phyloP scores from a whole-genome alignment of 108 stramenopile species.

The Nitzschia sp. region DNA sequence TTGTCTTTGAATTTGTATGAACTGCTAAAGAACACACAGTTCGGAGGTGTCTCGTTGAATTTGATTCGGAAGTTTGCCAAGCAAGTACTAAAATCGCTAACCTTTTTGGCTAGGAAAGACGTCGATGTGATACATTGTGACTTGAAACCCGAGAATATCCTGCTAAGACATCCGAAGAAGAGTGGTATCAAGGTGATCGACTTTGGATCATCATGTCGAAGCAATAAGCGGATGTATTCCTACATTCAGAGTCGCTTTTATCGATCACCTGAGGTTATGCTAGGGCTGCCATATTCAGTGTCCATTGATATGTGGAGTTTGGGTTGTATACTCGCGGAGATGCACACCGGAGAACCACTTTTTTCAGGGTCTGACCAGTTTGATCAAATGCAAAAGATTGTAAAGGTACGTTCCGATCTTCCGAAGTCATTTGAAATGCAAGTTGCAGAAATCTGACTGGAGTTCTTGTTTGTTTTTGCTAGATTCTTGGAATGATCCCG shows the following conservation, averaged over 20 bases:
- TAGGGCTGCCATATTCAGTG: conserved; percentile 91
- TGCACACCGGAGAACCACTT: conserved; percentile 97
- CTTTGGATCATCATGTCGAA: conserved; percentile 94
- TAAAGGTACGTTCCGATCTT: conserved; percentile 60
- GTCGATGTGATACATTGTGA: conserved; percentile 98
- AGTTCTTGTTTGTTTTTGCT: not conserved
- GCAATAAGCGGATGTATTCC: conserved; percentile 90
- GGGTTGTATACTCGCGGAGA: conserved; percentile 98
- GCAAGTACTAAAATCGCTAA: conserved; percentile 92
- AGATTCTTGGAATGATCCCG: conserved; percentile 92
- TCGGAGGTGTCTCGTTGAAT: conserved; percentile 93
- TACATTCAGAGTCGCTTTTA: conserved; percentile 99
- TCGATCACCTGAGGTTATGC: conserved; percentile 96
- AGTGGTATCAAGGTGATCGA: conserved; percentile 97
- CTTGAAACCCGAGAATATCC: conserved; percentile 98
- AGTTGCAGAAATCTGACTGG: not conserved
- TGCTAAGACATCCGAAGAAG: conserved; percentile 91
- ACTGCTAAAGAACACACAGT: conserved; percentile 94
- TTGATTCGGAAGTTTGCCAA: conserved; percentile 96
- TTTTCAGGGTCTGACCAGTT: conserved; percentile 96
- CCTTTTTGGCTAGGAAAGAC: conserved; percentile 84
- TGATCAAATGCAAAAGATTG: conserved; percentile 96
- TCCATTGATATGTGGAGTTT: conserved; percentile 99
- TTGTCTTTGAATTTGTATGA: conserved; percentile 97
- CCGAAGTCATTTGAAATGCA: not conserved